Conservation (phyloP, 345 rosid genomes). For the Cardiospermum halicacabum region DNA sequence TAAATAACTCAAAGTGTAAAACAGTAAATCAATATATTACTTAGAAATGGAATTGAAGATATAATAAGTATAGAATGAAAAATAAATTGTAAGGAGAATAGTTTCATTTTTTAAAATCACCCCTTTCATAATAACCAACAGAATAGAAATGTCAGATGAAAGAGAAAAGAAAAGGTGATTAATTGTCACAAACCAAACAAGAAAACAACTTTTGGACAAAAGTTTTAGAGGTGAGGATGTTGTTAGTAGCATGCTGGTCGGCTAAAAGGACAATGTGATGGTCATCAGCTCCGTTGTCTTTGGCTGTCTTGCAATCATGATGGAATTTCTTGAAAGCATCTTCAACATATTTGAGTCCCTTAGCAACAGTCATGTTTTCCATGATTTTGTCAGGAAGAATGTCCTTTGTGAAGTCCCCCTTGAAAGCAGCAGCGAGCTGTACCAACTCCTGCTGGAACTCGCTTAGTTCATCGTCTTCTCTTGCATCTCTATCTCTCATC, state of each 20-base stretch:
- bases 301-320: constrained; percentile 39
- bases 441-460: constrained; percentile 73
- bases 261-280: constrained; percentile 19
- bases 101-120: no score
- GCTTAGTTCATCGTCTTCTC: constrained; percentile 43
- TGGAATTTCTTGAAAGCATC: constrained; percentile 39
- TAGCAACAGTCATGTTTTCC: constrained; percentile 51
- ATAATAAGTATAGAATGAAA: no score
- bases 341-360: constrained; percentile 45
- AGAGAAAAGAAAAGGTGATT: no score
- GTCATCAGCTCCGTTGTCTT: constrained; percentile 35
- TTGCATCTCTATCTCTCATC: constrained; percentile 30
- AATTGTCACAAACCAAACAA: constrained; percentile 41
- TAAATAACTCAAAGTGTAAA: no score
- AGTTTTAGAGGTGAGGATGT: constrained; percentile 10
- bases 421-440: constrained; percentile 52
- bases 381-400: constrained; percentile 44
- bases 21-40: no score
- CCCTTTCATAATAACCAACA: no score
- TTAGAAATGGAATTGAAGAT: no score
- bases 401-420: constrained; percentile 51
- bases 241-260: neutral
- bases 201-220: constrained; percentile 30
- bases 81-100: no score
- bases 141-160: no score